Percentiles rank a stretch among this genome's conserved stretches.
Evolutionary conservation across 2,329 filamentous ascomycete species (phyloP).

Genomic region (Ramularia collo-cygni): DNA sequence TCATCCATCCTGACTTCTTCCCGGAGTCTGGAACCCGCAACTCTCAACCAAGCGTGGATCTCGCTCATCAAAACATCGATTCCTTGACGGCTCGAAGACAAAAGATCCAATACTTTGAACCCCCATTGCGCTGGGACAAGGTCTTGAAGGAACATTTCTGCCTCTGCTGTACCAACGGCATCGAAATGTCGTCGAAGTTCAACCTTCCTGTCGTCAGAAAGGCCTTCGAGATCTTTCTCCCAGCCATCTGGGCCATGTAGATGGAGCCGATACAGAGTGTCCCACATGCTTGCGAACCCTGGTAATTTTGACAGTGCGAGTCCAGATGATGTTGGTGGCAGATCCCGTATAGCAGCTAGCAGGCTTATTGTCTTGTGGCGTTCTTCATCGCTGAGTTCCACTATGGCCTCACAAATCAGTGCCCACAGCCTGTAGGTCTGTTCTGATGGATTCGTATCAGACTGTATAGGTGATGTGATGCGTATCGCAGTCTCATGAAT

Average conservation of each 20-base stretch:
- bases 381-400: background rate
- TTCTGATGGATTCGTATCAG: background rate
- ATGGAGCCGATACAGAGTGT: background rate
- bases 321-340: background rate
- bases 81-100: background rate
- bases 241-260: background rate
- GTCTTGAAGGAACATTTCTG: background rate
- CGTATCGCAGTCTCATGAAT: background rate
- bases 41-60: background rate
- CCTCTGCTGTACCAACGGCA: background rate
- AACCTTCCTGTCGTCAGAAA: background rate
- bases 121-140: background rate
- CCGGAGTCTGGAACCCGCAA: background rate
- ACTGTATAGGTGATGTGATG: background rate
- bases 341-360: background rate
- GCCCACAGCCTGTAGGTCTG: background rate
- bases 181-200: background rate
- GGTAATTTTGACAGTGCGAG: background rate
- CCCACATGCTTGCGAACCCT: slow-evolving; percentile 1
- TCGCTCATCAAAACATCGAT: background rate
- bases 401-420: background rate
- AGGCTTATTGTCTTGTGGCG: background rate
- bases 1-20: background rate
- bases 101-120: background rate
- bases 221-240: background rate